Percentiles rank a stretch among this genome's conserved stretches.
phyloP scores from a whole-genome alignment of 768 basidiomycete species.

The Trametes elegans region DNA sequence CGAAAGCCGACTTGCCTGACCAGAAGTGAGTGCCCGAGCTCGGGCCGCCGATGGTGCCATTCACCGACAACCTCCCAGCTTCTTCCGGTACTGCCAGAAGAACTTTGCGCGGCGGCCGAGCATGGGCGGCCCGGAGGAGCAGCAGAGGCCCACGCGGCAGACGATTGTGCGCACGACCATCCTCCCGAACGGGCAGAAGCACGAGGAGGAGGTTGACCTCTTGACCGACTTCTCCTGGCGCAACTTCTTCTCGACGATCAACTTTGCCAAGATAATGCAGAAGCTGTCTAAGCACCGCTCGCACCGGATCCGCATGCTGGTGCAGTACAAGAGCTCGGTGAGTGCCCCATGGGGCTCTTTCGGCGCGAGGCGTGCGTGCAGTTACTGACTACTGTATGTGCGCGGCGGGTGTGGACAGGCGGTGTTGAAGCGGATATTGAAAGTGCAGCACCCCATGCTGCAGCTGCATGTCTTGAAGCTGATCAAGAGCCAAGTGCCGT shows the following conservation, averaged over 20 bases:
- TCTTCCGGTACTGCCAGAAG: constrained; percentile 91
- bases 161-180: constrained; percentile 51
- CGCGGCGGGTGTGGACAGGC: constrained; percentile 50
- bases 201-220: constrained; percentile 88
- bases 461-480: constrained; percentile 94
- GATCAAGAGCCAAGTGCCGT: constrained; percentile 98
- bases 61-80: constrained; percentile 48
- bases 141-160: constrained; percentile 57
- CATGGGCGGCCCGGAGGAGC: constrained; percentile 50
- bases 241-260: constrained; percentile 96
- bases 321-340: constrained; percentile 98
- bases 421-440: constrained; percentile 90
- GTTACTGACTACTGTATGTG: not conserved
- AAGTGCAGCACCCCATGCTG: constrained; percentile 90
- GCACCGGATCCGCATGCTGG: constrained; percentile 92
- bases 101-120: constrained; percentile 71
- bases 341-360: constrained; percentile 29
- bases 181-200: constrained; percentile 70
- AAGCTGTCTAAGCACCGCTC: constrained; percentile 94
- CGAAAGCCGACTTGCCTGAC: constrained; percentile 84
- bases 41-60: not conserved
- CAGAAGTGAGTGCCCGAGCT: constrained; percentile 57
- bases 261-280: constrained; percentile 97
- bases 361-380: not conserved
- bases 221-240: constrained; percentile 95